Conservation (phyloP, 768 basidiomycete genomes). For the Lentinus brumalis region DNA sequence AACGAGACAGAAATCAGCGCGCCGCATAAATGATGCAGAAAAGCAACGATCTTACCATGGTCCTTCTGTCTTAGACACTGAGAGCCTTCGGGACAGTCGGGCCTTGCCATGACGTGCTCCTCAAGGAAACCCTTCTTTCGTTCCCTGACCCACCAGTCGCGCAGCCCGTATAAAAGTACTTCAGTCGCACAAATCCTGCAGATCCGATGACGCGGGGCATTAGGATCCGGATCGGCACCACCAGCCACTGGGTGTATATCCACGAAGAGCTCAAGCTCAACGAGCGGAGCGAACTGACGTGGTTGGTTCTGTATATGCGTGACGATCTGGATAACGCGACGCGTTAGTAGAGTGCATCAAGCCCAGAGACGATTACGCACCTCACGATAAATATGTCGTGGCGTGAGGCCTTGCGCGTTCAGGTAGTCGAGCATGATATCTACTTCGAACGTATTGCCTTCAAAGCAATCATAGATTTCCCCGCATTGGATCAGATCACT, state of each 20-base stretch:
- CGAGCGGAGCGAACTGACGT: slow-evolving; percentile 60
- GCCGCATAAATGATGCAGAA: not conserved
- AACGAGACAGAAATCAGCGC: not conserved
- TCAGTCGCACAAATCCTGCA: slow-evolving; percentile 78
- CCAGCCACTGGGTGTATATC: slow-evolving; percentile 64
- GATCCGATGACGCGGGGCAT: slow-evolving; percentile 58
- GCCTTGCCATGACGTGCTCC: slow-evolving; percentile 53
- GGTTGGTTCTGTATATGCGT: slow-evolving; percentile 61
- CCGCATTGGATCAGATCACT: slow-evolving; percentile 77
- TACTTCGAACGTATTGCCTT: slow-evolving; percentile 76
- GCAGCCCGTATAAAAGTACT: slow-evolving; percentile 72
- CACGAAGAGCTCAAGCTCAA: slow-evolving; percentile 70
- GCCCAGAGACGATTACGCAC: slow-evolving; percentile 39
- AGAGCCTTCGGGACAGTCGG: slow-evolving; percentile 69
- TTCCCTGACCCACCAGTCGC: slow-evolving; percentile 84
- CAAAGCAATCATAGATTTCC: slow-evolving; percentile 80
- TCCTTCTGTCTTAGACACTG: slow-evolving; percentile 65
- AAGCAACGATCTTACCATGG: slow-evolving; percentile 48
- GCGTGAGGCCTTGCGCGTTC: slow-evolving; percentile 58
- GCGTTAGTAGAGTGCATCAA: no score
- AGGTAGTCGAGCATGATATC: slow-evolving; percentile 86
- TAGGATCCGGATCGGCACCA: slow-evolving; percentile 56
- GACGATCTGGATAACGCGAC: slow-evolving; percentile 51
- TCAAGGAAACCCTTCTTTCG: slow-evolving; percentile 69
- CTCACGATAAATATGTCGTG: slow-evolving; percentile 76